A percentile compares a stretch with the other conserved stretches of the same genome.
These are phyloP conservation scores for Neospermospora avenae DNA, from an alignment of 2,329 filamentous ascomycete genomes.

Conservation along the genomic window DNA sequence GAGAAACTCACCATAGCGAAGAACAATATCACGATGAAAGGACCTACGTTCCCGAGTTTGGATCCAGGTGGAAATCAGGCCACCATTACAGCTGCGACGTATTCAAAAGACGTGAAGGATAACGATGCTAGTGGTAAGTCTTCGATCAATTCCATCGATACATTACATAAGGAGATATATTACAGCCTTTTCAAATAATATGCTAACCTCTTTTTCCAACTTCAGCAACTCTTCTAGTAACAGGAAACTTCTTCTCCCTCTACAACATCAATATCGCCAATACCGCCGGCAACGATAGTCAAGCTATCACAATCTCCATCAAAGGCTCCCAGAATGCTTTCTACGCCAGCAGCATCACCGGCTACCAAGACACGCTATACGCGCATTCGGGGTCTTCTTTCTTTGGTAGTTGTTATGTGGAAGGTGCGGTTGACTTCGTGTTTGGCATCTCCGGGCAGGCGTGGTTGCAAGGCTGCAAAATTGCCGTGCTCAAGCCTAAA, in stretches of 20 bases:
- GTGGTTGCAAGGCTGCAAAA: constrained; percentile 49
- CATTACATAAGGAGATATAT: not conserved
- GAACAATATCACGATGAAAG: constrained; percentile 43
- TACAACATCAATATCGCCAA: constrained; percentile 58
- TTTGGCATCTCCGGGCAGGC: constrained; percentile 50
- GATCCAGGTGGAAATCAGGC: constrained; percentile 47
- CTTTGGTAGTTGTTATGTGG: constrained; percentile 52
- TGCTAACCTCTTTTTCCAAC: not conserved
- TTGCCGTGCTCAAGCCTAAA: constrained; percentile 40
- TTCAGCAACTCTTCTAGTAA: constrained; percentile 25
- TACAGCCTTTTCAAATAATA: not conserved
- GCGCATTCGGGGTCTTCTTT: constrained; percentile 48
- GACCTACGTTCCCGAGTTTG: constrained; percentile 40
- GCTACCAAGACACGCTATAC: constrained; percentile 52
- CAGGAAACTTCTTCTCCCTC: constrained; percentile 46
- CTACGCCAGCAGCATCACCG: constrained; percentile 50
- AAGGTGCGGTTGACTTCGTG: constrained; percentile 55
- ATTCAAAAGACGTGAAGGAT: constrained; percentile 39
- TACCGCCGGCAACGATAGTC: constrained; percentile 42
- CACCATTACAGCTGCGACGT: constrained; percentile 39
- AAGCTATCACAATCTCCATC: constrained; percentile 50
- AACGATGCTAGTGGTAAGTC: constrained; percentile 37
- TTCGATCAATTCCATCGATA: not conserved
- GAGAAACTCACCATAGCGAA: constrained; percentile 49
- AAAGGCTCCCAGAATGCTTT: constrained; percentile 48